These are phyloP conservation scores for Polygonum aviculare DNA, from an alignment of 148 eudicot genomes.

Conservation along the genomic window DNA sequence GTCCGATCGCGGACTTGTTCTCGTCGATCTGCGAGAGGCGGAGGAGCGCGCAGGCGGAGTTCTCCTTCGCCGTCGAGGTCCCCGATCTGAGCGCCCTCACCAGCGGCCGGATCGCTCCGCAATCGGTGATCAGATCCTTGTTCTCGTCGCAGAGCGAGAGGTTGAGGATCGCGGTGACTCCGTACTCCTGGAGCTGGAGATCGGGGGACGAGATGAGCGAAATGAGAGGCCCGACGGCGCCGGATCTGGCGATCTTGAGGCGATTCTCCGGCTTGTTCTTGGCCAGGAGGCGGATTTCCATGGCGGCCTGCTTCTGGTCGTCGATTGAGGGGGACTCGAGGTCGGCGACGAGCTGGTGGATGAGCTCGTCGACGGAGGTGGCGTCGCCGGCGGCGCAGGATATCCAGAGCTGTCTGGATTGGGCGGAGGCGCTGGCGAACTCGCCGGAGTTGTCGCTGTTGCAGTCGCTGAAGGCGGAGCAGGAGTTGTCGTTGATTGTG, in stretches of 20 bases:
- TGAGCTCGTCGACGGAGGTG: conserved; percentile 49
- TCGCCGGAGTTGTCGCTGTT: conserved; percentile 83
- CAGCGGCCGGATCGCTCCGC: conserved; percentile 62
- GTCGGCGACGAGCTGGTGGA: conserved; percentile 38
- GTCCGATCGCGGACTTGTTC: conserved; percentile 52
- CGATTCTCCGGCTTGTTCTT: conserved; percentile 77
- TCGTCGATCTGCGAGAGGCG: conserved; percentile 63
- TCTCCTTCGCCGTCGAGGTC: conserved; percentile 65
- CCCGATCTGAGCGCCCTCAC: conserved; percentile 48
- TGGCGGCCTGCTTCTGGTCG: conserved; percentile 61
- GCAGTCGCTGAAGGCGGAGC: conserved; percentile 82
- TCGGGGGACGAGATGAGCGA: conserved; percentile 45
- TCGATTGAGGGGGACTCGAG: conserved; percentile 47
- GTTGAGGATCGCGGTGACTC: conserved; percentile 75
- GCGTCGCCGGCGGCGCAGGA: conserved; percentile 32
- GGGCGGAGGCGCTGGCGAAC: conserved; percentile 37
- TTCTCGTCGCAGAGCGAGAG: conserved; percentile 79
- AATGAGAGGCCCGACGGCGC: conserved; percentile 70
- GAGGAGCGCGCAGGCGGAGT: conserved; percentile 78
- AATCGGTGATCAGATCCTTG: conserved; percentile 37
- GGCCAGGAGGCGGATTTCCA: conserved; percentile 63
- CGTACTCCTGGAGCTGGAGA: conserved; percentile 57
- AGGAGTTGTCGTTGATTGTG: conserved; percentile 27
- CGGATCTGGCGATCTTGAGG: conserved; percentile 58
- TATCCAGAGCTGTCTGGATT: conserved; percentile 47